These are phyloP conservation scores for Ogataea saltuana DNA, from an alignment of 805 yeast genomes.

Conservation along the genomic window DNA sequence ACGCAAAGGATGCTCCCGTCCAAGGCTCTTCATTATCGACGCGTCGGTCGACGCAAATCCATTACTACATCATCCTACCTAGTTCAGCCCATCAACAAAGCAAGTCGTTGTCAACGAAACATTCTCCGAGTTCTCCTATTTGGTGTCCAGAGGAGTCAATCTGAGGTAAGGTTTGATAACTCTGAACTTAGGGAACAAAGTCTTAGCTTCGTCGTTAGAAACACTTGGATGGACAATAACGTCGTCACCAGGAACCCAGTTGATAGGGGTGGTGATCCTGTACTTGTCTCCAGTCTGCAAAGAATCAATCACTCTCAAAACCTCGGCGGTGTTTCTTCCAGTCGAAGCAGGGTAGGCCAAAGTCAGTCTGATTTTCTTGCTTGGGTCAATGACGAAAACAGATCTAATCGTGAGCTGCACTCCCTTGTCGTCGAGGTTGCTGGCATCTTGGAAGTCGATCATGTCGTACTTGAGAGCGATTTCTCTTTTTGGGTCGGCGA, in stretches of 20 bases:
- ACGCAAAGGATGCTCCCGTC: neutral
- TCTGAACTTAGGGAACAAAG: conserved; percentile 61
- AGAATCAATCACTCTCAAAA: conserved; percentile 68
- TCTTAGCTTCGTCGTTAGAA: conserved; percentile 58
- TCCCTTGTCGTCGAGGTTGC: conserved; percentile 64
- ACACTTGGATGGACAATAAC: conserved; percentile 71
- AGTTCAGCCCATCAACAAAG: conserved; percentile 1
- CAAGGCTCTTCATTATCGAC: neutral
- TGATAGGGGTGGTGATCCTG: conserved; percentile 64
- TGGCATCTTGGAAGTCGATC: conserved; percentile 70
- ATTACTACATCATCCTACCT: neutral
- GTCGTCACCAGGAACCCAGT: conserved; percentile 75
- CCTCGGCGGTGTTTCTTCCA: conserved; percentile 76
- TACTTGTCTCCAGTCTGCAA: conserved; percentile 62
- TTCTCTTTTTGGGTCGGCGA: conserved; percentile 64
- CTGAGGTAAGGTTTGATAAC: conserved; percentile 64
- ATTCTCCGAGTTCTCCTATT: conserved; percentile 10
- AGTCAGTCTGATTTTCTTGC: conserved; percentile 59
- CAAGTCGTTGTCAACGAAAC: neutral
- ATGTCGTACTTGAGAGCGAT: conserved; percentile 65
- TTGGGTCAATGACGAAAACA: conserved; percentile 70
- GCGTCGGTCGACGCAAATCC: neutral
- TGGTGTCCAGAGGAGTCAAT: conserved; percentile 43
- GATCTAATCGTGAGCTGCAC: conserved; percentile 69
- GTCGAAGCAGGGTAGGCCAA: conserved; percentile 73